Percentiles rank a stretch among this genome's conserved stretches.
Evolutionary conservation across 192 early-diverging fungal species (phyloP).

Genomic region (Entomortierella parvispora): DNA sequence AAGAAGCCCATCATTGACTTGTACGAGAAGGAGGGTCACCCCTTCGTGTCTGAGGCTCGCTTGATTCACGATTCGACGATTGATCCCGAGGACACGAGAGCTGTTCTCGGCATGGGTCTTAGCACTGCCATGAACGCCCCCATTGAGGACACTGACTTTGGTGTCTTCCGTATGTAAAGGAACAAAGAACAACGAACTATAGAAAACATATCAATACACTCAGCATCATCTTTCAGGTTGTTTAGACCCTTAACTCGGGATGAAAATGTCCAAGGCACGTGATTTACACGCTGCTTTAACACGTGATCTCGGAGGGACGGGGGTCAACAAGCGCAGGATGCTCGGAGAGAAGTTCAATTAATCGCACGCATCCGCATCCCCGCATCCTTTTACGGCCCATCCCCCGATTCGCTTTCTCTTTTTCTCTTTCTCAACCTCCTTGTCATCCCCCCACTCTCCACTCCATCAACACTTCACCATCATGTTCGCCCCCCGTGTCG

Average conservation of each 20-base stretch:
- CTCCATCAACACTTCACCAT: not conserved
- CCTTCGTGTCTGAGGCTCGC: constrained; percentile 90
- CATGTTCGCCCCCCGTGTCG: constrained; percentile 48
- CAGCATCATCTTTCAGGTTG: no score
- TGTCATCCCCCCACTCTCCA: not conserved
- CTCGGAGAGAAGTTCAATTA: no score
- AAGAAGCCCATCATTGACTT: constrained; percentile 83
- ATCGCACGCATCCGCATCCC: no score
- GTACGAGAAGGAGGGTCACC: constrained; percentile 95
- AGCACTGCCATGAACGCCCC: constrained; percentile 81
- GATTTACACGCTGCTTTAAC: no score
- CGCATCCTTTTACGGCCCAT: no score
- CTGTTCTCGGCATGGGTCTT: constrained; percentile 86
- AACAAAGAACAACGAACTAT: not conserved
- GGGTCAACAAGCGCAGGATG: not conserved
- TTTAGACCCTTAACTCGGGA: no score
- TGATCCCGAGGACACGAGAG: constrained; percentile 87
- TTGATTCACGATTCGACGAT: constrained; percentile 98
- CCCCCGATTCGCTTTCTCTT: not conserved
- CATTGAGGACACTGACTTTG: constrained; percentile 81
- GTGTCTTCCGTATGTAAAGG: constrained; percentile 96
- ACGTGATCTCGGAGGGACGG: not conserved
- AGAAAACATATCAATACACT: not conserved
- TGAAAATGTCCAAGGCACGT: no score
- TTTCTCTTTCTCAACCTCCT: constrained; percentile 3